A percentile compares a stretch with the other conserved stretches of the same genome.
These are phyloP conservation scores for Chaetomium fimeti DNA, from an alignment of 495 filamentous ascomycete species.

Conservation along the genomic window DNA sequence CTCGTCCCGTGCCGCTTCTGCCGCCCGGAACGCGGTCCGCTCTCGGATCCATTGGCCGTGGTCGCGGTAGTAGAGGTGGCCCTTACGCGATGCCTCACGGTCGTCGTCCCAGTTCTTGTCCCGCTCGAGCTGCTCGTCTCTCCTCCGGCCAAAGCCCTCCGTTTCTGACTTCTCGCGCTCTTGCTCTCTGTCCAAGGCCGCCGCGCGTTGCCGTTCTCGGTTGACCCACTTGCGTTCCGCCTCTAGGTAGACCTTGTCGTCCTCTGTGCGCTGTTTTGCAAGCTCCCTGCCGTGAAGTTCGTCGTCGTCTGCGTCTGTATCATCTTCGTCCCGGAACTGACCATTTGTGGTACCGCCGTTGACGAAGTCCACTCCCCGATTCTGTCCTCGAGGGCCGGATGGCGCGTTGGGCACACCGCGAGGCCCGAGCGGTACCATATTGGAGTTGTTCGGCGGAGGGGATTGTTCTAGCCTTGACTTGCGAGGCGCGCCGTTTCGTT, in stretches of 20 bases:
- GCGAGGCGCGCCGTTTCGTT: constrained; percentile 62
- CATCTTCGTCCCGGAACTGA: constrained; percentile 72
- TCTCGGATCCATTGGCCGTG: constrained; percentile 80
- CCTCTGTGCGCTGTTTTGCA: constrained; percentile 68
- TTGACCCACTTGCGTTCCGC: constrained; percentile 88
- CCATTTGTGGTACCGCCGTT: constrained; percentile 70
- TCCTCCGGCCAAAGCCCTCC: constrained; percentile 57
- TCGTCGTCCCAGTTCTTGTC: constrained; percentile 89
- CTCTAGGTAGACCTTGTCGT: constrained; percentile 79
- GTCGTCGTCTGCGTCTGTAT: constrained; percentile 82
- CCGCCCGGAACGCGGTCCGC: constrained; percentile 66
- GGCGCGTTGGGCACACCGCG: constrained; percentile 75
- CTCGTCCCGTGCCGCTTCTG: constrained; percentile 75
- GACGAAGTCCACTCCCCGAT: constrained; percentile 70
- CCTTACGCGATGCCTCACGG: constrained; percentile 66
- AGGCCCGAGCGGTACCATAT: constrained; percentile 74
- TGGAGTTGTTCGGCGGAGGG: constrained; percentile 59
- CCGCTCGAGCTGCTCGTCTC: constrained; percentile 63
- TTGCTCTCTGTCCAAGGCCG: constrained; percentile 79
- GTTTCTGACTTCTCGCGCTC: constrained; percentile 74
- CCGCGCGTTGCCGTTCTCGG: constrained; percentile 76
- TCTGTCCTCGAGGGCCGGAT: constrained; percentile 68
- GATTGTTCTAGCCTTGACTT: constrained; percentile 70
- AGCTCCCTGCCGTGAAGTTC: constrained; percentile 75
- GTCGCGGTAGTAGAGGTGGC: constrained; percentile 82